Conservation (phyloP, 805 yeast genomes). For the Suhomyces vadensis region DNA sequence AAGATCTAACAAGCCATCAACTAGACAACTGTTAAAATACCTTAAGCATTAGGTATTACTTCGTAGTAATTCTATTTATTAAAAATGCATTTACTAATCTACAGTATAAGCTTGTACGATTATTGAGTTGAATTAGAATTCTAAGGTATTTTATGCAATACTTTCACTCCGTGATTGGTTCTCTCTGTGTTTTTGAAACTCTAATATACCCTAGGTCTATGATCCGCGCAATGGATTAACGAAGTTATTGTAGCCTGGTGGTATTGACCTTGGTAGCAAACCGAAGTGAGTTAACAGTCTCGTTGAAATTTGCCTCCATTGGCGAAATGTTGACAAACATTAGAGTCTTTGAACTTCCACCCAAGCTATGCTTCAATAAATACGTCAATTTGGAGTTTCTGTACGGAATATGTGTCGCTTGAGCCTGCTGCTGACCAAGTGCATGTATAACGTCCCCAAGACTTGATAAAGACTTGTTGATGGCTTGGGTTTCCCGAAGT, state of each 20-base stretch:
- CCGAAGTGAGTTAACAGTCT: slow-evolving; percentile 80
- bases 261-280: slow-evolving; percentile 83
- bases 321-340: slow-evolving; percentile 93
- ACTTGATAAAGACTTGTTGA: slow-evolving; percentile 83
- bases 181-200: too few species aligned
- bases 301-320: slow-evolving; percentile 57
- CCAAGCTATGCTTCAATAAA: slow-evolving; percentile 76
- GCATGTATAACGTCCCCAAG: slow-evolving; percentile 88
- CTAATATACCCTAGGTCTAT: too few species aligned
- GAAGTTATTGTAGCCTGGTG: slow-evolving; percentile 39
- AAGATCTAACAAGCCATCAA: too few species aligned
- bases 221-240: too few species aligned
- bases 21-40: too few species aligned
- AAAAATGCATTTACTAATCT: too few species aligned
- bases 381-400: slow-evolving; percentile 78
- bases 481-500: slow-evolving; percentile 82
- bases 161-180: too few species aligned
- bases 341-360: slow-evolving; percentile 83
- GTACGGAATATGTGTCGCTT: slow-evolving; percentile 60
- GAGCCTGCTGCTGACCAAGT: slow-evolving; percentile 42
- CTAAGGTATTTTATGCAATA: too few species aligned
- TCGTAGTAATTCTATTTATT: too few species aligned
- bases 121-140: too few species aligned
- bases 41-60: too few species aligned
- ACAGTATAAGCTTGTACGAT: too few species aligned